Base-by-base conservation (phyloP, 495 filamentous ascomycete species). In the Daldinia decipiens region DNA sequence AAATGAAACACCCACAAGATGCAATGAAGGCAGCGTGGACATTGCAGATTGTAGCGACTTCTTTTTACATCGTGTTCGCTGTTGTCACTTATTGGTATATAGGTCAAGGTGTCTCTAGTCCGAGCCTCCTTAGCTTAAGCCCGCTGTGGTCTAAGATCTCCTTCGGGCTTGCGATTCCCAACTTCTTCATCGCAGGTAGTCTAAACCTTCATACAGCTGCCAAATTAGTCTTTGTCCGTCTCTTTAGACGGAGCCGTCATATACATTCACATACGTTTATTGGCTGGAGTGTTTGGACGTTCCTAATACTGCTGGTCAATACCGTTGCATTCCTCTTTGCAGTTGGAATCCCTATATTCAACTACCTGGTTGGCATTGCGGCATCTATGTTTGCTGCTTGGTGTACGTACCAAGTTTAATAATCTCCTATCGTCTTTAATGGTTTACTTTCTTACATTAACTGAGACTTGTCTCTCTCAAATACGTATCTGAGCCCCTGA, bases 121-220 rank as follows among this genome's bases (percentile, higher is more conserved):
- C 90, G 0, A 89, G 89, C 4, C 81, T 92, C 2, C 83, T 85
- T 15, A 85, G 86, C 5, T 82, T 88, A 2, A 80, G 82, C 7
- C 84, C 83, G 1, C 29, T 86, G 0, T 79, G 90, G 52, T 82
- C 82, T 26, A 92, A 91, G 76, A 82, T 91, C 34, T 87, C 90
- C 3, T 93, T 90, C 73, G 90, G 90, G 1, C 83, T 93, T 67
- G 90, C 91, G 17, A 86, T 90, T 9, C 91, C 91, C 0, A 92
- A 91, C 15, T 88, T 92, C 64, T 79, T 91, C 45, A 82, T 91
- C 32, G 84, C 86, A 3, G 89, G 90, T 40, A 90, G 92, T 5
- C 87, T 93, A 70, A 88, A 91, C 69, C 88, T 87, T 21, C 87
- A 80, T 64, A 78, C 79, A 8, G 75, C 74, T 1, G 79, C 75